These are phyloP conservation scores for Acacia confusa DNA, from an alignment of 306 rosid genomes.

Conservation along the genomic window DNA sequence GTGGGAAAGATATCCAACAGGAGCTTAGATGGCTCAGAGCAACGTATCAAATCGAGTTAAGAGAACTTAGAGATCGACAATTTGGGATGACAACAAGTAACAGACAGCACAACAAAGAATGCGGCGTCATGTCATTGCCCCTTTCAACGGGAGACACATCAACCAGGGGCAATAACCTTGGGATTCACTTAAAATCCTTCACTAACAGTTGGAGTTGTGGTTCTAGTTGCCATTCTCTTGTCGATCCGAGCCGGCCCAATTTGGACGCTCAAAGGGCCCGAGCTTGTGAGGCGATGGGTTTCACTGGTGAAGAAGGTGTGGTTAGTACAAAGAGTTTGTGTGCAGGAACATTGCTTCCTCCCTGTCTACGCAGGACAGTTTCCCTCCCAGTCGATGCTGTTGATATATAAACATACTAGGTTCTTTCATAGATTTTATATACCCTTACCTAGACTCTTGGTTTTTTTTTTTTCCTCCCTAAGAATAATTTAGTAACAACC, in stretches of 20 bases:
- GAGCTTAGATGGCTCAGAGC: constrained; percentile 84
- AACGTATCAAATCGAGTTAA: constrained; percentile 68
- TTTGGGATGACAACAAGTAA: constrained; percentile 38
- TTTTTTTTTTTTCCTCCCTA: not conserved
- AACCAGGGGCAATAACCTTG: constrained; percentile 33
- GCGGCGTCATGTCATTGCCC: constrained; percentile 16
- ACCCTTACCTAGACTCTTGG: constrained; percentile 41
- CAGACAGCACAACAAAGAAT: constrained; percentile 40
- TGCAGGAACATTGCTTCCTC: constrained; percentile 58
- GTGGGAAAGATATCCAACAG: constrained; percentile 56
- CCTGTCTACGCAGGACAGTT: constrained; percentile 62
- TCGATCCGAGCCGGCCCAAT: constrained; percentile 50
- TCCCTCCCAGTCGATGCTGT: constrained; percentile 93
- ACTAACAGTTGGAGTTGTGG: constrained; percentile 21
- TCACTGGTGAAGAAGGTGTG: constrained; percentile 41
- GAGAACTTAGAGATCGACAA: constrained; percentile 62
- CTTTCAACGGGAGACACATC: constrained; percentile 36
- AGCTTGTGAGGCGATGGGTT: constrained; percentile 48
- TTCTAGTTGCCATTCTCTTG: constrained; percentile 31
- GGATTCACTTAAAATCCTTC: constrained; percentile 30
- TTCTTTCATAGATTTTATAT: constrained; percentile 52
- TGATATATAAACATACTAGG: constrained; percentile 51
- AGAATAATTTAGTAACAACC: not conserved
- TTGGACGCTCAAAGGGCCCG: constrained; percentile 48
- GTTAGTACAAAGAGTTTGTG: constrained; percentile 41